Base-by-base conservation (phyloP, 768 basidiomycete genomes). In the Lyophyllum semitale region DNA sequence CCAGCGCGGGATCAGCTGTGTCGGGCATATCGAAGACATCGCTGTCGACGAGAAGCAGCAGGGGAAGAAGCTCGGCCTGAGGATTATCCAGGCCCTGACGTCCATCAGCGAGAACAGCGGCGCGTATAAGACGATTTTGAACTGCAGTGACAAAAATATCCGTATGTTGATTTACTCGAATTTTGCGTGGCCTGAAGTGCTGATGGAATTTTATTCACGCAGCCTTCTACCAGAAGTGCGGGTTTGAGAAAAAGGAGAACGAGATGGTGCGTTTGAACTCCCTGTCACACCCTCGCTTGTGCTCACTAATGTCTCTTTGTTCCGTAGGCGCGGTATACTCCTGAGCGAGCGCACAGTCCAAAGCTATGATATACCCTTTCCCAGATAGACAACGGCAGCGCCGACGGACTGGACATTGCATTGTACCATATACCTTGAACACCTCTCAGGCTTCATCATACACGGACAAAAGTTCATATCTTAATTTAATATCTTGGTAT, bases 201-300 rank as follows among this genome's bases (percentile, higher is more conserved):
- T 48, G 12, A 57, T 12, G 15, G 15, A 9, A 17, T 18, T 15
- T 5, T 20, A 29, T 32, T 38, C 35, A 42, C 59, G 27, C 66
- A 97, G 95, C 91, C 8, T 99, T 99, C 76, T 99, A 99, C 71
- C 79, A 93, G 71, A 98, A 98, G 73, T 99, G 96, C 68, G 96
- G 96, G 20, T 97, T 76, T 65, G 79, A 83, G 71, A 89, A 87
- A 76, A 96, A 95, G 73, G 95, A 95, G 72, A 86, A 83, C 63
- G 92, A 97, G 72, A 98, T 98, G 95, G 95, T 89, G 53, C 54
- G 78, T 69, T 17, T 42, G 26, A 23, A 23, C 30, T 8, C 46
- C 29, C 51, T 47, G 27, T 48, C 29, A 55, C 46, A 63, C 30
- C 33, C 15, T 38, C 13, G 11, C 18, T 18, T 38, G 54, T 51